These are phyloP conservation scores for Marasmius fiardii DNA, from an alignment of 1,284 basidiomycete species.

Conservation along the genomic window DNA sequence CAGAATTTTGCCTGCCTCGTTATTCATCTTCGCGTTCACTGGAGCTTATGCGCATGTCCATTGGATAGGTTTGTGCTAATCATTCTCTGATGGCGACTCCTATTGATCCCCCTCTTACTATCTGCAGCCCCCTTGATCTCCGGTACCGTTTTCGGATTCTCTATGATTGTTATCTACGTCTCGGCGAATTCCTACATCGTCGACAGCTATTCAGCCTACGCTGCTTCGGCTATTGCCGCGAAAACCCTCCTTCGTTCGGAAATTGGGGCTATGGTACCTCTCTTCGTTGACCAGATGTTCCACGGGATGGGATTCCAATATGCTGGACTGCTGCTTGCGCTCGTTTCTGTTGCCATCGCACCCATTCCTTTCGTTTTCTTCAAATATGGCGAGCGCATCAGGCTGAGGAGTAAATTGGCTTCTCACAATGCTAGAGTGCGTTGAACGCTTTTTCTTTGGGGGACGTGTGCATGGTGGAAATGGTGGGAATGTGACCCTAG, in stretches of 20 bases:
- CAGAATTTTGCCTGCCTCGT: constrained; percentile 32
- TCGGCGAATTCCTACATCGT: constrained; percentile 42
- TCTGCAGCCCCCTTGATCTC: constrained; percentile 28
- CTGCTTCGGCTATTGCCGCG: constrained; percentile 41
- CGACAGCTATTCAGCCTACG: constrained; percentile 35
- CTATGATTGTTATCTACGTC: constrained; percentile 38
- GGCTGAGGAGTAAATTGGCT: constrained; percentile 17
- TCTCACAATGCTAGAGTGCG: constrained; percentile 14
- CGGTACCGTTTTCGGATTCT: constrained; percentile 34
- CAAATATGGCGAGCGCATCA: constrained; percentile 29
- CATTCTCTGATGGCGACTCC: not conserved
- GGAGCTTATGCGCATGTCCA: constrained; percentile 35
- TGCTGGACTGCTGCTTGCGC: constrained; percentile 32
- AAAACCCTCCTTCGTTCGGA: constrained; percentile 36
- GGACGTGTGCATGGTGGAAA: too few species aligned
- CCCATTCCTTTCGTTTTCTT: constrained; percentile 40
- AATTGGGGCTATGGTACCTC: constrained; percentile 33
- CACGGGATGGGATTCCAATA: constrained; percentile 36
- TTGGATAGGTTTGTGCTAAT: constrained; percentile 27
- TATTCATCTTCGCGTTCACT: constrained; percentile 45
- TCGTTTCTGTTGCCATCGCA: constrained; percentile 29
- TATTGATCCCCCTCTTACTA: not conserved
- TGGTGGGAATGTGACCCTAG: too few species aligned
- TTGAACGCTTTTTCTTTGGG: not conserved
- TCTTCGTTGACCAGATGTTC: constrained; percentile 41